phyloP scores from a whole-genome alignment of 1,284 basidiomycete genomes.

The Tilletiaria anomala region DNA sequence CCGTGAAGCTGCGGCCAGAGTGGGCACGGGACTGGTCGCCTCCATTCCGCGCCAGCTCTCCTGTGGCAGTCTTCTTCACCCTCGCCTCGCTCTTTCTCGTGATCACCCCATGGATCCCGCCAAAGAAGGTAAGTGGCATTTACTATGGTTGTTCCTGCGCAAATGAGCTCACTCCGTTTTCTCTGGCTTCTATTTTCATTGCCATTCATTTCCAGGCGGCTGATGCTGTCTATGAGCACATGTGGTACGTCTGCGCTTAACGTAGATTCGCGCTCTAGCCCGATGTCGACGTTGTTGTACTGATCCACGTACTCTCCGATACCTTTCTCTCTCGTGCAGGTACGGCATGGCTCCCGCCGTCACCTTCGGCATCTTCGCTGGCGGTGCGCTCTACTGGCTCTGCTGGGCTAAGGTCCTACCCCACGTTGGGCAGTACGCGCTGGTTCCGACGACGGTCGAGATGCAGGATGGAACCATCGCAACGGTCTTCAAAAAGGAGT shows the following conservation, averaged over 20 bases:
- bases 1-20: constrained; percentile 5
- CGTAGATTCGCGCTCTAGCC: too few species aligned
- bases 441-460: constrained; percentile 2
- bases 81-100: constrained; percentile 48
- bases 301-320: too few species aligned
- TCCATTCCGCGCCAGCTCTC: constrained; percentile 40
- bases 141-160: too few species aligned
- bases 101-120: constrained; percentile 48
- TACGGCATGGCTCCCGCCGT: constrained; percentile 20
- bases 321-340: too few species aligned
- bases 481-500: constrained; percentile 30
- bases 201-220: too few species aligned
- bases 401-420: constrained; percentile 48
- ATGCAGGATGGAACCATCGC: constrained; percentile 50
- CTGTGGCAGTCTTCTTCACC: constrained; percentile 49
- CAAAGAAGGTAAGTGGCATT: constrained; percentile 50
- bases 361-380: constrained; percentile 37
- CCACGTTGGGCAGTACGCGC: constrained; percentile 44
- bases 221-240: constrained; percentile 2
- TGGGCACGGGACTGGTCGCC: constrained; percentile 19
- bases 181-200: not conserved
- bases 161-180: constrained; percentile 24
- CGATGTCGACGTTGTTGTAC: constrained; percentile 1
- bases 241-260: constrained; percentile 13
- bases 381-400: constrained; percentile 49